Evolutionary conservation across 2,329 filamentous ascomycete genomes (phyloP).

Genomic region (Domatiomyces globalis): DNA sequence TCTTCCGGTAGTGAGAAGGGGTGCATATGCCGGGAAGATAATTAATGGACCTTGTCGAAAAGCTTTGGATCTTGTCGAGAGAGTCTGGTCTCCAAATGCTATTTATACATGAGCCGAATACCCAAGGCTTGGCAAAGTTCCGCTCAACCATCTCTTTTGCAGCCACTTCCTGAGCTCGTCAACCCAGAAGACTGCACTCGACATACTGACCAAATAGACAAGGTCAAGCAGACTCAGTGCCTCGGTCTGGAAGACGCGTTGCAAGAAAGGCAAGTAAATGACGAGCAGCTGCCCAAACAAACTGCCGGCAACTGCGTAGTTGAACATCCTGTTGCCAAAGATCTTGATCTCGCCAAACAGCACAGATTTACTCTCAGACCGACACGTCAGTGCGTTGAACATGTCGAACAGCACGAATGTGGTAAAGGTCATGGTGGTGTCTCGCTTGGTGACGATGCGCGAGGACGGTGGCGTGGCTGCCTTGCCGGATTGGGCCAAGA

Average conservation of each 20-base stretch:
- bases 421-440: slow-evolving; percentile 98
- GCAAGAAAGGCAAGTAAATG: slow-evolving; percentile 86
- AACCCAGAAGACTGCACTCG: slow-evolving; percentile 87
- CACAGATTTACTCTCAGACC: slow-evolving; percentile 79
- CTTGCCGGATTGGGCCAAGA: not conserved
- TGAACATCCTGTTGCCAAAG: slow-evolving; percentile 84
- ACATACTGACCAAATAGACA: slow-evolving; percentile 54
- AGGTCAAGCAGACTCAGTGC: slow-evolving; percentile 62
- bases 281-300: slow-evolving; percentile 76
- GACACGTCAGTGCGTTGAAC: slow-evolving; percentile 94
- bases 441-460: slow-evolving; percentile 67
- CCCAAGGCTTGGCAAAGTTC: not conserved
- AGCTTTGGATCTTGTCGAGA: not conserved
- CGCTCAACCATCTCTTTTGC: not conserved
- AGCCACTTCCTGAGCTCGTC: slow-evolving; percentile 65
- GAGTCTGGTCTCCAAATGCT: not conserved
- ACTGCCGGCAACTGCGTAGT: slow-evolving; percentile 81
- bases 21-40: too few relatives aligned
- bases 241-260: slow-evolving; percentile 93
- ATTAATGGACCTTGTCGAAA: too few relatives aligned
- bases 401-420: slow-evolving; percentile 99
- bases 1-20: too few relatives aligned
- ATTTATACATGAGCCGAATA: not conserved
- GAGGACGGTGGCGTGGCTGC: slow-evolving; percentile 14
- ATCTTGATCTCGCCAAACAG: slow-evolving; percentile 71